Evolutionary conservation across 768 basidiomycete species (phyloP), one percentile per base, ranked within the genome.

Genomic region (Suillus lakei): DNA sequence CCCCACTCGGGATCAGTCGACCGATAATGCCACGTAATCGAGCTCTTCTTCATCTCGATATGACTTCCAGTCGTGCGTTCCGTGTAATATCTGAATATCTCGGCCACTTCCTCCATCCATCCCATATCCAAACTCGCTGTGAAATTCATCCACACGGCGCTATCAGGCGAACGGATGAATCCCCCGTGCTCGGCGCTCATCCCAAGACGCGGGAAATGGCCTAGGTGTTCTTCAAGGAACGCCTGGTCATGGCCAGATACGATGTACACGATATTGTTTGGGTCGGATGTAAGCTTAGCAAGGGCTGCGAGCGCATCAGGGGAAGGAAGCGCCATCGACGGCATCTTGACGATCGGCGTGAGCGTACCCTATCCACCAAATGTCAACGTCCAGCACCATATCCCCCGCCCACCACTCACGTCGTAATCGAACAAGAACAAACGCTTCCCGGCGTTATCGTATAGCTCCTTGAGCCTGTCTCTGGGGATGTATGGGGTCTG

Each of bases 171-270:
- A 50, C 90, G 86, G 58, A 98, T 86, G 82, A 98, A 99, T 30
- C 91, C 92, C 13, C 97, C 97, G 74, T 99, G 97, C 79, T 99
- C 97, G 26, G 97, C 97, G 23, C 90, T 92, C 85, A 99, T 92
- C 15, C 97, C 97, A 8, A 99, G 83, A 56, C 85, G 83, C 69
- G 79, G 78, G 64, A 99, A 81, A 76, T 95, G 91, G 1, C 96
- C 97, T 26, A 98, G 85, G 73, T 98, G 95, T 71, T 91, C 85
- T 73, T 95, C 93, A 18, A 99, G 83, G 86, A 99, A 99, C 60
- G 80, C 91, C 60, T 91, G 90, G 75, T 99, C 97, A 34, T 97
- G 93, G 1, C 97, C 97, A 0, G 96, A 98, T 76, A 99, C 98
- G 77, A 99, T 95, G 81, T 95, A 99, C 62, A 98, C 96, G 50